A percentile compares a stretch with the other conserved stretches of the same genome.
Conservation (phyloP, 2,329 filamentous ascomycete species). For the Trichoderma sp. region DNA sequence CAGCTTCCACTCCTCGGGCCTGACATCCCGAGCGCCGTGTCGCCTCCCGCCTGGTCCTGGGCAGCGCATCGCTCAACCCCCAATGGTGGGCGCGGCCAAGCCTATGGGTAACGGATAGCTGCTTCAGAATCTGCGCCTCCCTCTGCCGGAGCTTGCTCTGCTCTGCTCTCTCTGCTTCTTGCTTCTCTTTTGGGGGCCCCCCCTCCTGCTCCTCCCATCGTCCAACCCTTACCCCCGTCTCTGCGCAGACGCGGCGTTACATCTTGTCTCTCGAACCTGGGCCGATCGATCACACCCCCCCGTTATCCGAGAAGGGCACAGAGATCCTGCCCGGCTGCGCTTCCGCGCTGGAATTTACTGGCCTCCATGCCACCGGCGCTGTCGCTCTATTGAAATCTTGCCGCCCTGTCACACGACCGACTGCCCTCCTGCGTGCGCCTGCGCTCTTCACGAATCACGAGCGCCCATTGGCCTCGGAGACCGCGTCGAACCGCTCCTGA, state of each 20-base stretch:
- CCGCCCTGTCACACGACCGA: constrained; percentile 35
- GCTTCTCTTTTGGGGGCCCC: neutral
- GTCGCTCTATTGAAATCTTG: constrained; percentile 33
- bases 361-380: constrained; percentile 32
- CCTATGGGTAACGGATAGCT: constrained; percentile 35
- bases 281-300: constrained; percentile 26
- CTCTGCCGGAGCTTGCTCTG: neutral
- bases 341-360: constrained; percentile 31
- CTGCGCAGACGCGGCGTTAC: constrained; percentile 28
- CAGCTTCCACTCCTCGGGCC: constrained; percentile 25
- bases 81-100: constrained; percentile 30
- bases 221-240: neutral
- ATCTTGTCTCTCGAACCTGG: constrained; percentile 18
- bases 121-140: constrained; percentile 30
- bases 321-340: constrained; percentile 27
- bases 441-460: constrained; percentile 28
- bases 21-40: constrained; percentile 28
- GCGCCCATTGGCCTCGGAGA: constrained; percentile 35
- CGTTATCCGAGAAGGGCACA: constrained; percentile 8
- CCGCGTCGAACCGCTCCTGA: constrained; percentile 27
- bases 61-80: constrained; percentile 25
- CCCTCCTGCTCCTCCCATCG: neutral
- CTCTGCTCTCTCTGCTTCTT: constrained; percentile 5
- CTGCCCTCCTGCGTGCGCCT: constrained; percentile 30
- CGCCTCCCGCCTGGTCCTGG: constrained; percentile 15